Evolutionary conservation across 2,329 filamentous ascomycete genomes (phyloP).

Genomic region (Verticillium isaacii): DNA sequence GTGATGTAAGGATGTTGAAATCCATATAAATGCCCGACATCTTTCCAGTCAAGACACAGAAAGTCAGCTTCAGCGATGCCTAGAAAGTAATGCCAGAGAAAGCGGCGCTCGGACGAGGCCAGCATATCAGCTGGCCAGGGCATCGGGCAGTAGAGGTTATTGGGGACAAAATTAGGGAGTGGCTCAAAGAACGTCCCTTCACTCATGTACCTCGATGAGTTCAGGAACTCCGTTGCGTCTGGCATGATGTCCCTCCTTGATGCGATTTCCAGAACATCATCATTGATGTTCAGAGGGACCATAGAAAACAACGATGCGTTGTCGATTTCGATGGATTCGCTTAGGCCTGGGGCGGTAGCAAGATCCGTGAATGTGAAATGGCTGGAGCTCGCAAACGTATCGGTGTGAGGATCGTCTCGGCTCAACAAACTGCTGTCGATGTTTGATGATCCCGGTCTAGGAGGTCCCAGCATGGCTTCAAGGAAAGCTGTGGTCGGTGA

Average conservation of each 20-base stretch:
- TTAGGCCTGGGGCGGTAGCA: background rate
- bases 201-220: background rate
- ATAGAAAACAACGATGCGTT: background rate
- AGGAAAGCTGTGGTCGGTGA: background rate
- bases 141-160: conserved; percentile 10
- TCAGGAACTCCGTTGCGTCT: background rate
- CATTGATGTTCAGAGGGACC: background rate
- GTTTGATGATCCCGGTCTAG: background rate
- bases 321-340: background rate
- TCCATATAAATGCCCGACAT: conserved; percentile 10
- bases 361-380: background rate
- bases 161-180: background rate
- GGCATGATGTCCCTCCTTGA: background rate
- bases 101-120: conserved; percentile 10
- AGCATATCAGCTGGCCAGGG: conserved; percentile 15
- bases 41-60: conserved; percentile 10
- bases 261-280: background rate
- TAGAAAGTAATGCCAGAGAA: conserved; percentile 14
- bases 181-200: background rate
- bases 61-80: conserved; percentile 8
- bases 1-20: conserved; percentile 13
- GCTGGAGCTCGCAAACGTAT: background rate
- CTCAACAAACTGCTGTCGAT: background rate
- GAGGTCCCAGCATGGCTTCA: background rate
- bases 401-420: background rate